Evolutionary conservation across 371 early-diverging fungal genomes (phyloP).

Genomic region (Globomyces sp.): DNA sequence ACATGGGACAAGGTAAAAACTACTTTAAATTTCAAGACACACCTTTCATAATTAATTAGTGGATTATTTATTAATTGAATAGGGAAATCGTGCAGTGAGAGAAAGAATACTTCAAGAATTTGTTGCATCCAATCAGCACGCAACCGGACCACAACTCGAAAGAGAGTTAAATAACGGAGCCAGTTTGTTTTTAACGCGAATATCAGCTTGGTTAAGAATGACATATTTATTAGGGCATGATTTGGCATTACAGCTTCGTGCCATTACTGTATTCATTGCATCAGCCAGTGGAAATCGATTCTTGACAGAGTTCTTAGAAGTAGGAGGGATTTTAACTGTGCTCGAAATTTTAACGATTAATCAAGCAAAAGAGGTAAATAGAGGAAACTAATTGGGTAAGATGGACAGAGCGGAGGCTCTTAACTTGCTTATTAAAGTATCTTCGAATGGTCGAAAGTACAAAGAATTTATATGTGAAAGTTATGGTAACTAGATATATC

Average conservation of each 20-base stretch:
- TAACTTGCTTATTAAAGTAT: conserved; percentile 42
- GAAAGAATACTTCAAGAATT: conserved; percentile 54
- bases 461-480: conserved; percentile 61
- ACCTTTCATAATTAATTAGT: no score
- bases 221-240: conserved; percentile 53
- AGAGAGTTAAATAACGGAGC: conserved; percentile 55
- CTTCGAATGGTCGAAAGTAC: conserved; percentile 50
- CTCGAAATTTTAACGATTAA: conserved; percentile 49
- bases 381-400: conserved; percentile 21
- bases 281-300: conserved; percentile 52
- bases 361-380: conserved; percentile 50
- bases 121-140: conserved; percentile 43
- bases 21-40: no score
- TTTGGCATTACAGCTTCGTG: conserved; percentile 46
- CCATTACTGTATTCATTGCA: conserved; percentile 52
- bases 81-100: conserved; percentile 46
- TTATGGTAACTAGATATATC: conserved; percentile 33
- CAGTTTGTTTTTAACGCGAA: conserved; percentile 52
- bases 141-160: conserved; percentile 57
- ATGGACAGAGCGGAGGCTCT: conserved; percentile 54
- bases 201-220: conserved; percentile 54
- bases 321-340: conserved; percentile 56
- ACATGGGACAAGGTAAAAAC: conserved; percentile 46
- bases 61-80: not conserved
- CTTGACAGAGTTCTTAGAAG: conserved; percentile 57